These are phyloP conservation scores for Seiridium cupressi DNA, from an alignment of 2,329 filamentous ascomycete genomes.

Conservation along the genomic window DNA sequence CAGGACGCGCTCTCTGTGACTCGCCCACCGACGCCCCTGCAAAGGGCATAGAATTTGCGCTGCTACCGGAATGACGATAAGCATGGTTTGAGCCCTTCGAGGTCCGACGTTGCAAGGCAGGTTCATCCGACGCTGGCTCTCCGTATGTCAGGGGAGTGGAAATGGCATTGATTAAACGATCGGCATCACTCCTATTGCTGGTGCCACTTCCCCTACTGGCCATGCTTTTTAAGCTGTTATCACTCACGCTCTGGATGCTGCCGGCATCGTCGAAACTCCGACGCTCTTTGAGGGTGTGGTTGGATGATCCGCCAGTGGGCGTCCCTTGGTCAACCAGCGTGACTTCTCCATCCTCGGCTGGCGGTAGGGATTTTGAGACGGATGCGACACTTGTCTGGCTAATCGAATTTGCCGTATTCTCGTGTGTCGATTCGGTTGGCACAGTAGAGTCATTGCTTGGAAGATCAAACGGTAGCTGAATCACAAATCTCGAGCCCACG, in stretches of 20 bases:
- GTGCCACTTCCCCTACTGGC: slow-evolving; percentile 39
- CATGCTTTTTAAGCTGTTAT: slow-evolving; percentile 23
- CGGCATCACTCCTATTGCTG: slow-evolving; percentile 61
- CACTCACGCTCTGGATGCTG: slow-evolving; percentile 37
- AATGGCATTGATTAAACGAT: slow-evolving; percentile 71
- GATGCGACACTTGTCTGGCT: slow-evolving; percentile 26
- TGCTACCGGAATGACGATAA: slow-evolving; percentile 7
- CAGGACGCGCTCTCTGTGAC: neutral
- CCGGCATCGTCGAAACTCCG: slow-evolving; percentile 34
- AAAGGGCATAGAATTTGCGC: slow-evolving; percentile 12
- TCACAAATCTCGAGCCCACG: slow-evolving; percentile 78
- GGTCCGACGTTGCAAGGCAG: slow-evolving; percentile 14
- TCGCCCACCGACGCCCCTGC: neutral
- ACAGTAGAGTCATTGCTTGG: slow-evolving; percentile 39
- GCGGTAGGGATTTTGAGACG: slow-evolving; percentile 27
- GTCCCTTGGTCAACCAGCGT: slow-evolving; percentile 57
- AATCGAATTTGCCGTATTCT: slow-evolving; percentile 10
- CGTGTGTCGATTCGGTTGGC: slow-evolving; percentile 16
- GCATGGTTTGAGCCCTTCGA: slow-evolving; percentile 14
- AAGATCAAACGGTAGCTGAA: slow-evolving; percentile 74
- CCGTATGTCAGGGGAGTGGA: slow-evolving; percentile 53
- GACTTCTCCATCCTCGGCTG: slow-evolving; percentile 49
- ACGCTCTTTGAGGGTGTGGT: slow-evolving; percentile 18
- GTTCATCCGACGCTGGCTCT: slow-evolving; percentile 27
- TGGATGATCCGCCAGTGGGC: slow-evolving; percentile 13